Conservation (phyloP, 1,284 basidiomycete genomes). For the Rugiboletus extremiorientalis region DNA sequence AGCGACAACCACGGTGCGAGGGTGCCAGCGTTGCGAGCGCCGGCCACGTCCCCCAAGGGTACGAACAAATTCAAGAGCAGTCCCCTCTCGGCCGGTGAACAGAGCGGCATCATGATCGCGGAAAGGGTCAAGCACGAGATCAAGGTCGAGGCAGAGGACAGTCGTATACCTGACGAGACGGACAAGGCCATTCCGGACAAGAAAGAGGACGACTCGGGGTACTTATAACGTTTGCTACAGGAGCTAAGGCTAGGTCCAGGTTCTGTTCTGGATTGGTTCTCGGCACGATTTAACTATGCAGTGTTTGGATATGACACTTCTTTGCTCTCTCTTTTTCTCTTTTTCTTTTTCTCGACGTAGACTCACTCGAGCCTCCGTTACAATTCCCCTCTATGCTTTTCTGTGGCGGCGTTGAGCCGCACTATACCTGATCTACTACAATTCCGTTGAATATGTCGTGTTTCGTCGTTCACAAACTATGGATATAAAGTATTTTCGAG, state of each 20-base stretch:
- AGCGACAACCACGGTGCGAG: slow-evolving; percentile 15
- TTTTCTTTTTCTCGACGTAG: neutral
- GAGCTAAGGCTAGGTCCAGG: neutral
- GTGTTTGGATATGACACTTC: neutral
- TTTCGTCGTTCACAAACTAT: neutral
- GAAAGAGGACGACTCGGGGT: slow-evolving; percentile 28
- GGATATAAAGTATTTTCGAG: neutral
- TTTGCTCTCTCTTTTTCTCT: neutral
- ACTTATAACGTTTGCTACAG: slow-evolving; percentile 20
- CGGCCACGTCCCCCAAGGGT: slow-evolving; percentile 41
- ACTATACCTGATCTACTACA: slow-evolving; percentile 10
- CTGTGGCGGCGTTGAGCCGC: slow-evolving; percentile 15
- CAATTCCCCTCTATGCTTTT: neutral
- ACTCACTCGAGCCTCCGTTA: neutral
- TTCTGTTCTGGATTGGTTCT: neutral
- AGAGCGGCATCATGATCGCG: slow-evolving; percentile 42
- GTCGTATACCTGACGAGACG: slow-evolving; percentile 25
- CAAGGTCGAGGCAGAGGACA: slow-evolving; percentile 19
- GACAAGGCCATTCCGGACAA: slow-evolving; percentile 21
- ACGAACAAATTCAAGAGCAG: slow-evolving; percentile 67
- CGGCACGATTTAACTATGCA: neutral
- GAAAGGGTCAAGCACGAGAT: slow-evolving; percentile 39
- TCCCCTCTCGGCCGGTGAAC: slow-evolving; percentile 48
- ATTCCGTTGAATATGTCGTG: neutral
- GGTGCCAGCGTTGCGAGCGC: slow-evolving; percentile 15